Base-by-base conservation (phyloP, 805 yeast species). In the Zygotorulaspora sp. region DNA sequence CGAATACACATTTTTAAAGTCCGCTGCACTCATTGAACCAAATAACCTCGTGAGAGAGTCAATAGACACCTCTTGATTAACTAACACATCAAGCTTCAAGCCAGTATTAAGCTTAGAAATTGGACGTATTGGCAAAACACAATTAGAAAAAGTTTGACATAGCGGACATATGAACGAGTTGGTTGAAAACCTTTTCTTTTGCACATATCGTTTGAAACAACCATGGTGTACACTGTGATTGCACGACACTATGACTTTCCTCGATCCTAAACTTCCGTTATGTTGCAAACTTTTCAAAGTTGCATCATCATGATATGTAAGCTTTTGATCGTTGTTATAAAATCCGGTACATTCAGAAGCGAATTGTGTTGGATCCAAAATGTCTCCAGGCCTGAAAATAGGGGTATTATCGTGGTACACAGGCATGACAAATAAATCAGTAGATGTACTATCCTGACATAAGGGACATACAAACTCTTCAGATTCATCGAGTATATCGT, bases 191-290 rank as follows among this genome's bases (percentile, higher is more conserved):
- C 68, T 43, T 77, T 83, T 58, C 83, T 69, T 26, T 82, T 78
- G 45, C 75, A 78, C 60, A 55, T 76, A 80, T 38, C 80, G 78
- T 40, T 71, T 59, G 57, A 82, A 85, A 60, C 99, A 92, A 13
- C 71, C 68, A 48, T 72, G 78, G 58, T 92, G 99, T 77, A 92
- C 81, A 6, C 90, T 86, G 62, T 92, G 99, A 12, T 96, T 94
- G 65, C 99, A 92, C 24, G 96, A 86, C 40, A 77, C 78, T 10
- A 84, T 69, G 0, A 83, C 64, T 39, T 53, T 55, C 27, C 54
- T 47, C 18, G 43, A 30, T 7, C 52, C 50, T 11, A 36, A 24
- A 12, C 21, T 19, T 18, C 54, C 48, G 16, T 40, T 44, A 10
- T 44, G 45, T 27, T 43, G 46, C 17, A 56, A 40, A 28, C 36